phyloP scores from a whole-genome alignment of 1,284 basidiomycete genomes.

The Ganoderma lucidum region DNA sequence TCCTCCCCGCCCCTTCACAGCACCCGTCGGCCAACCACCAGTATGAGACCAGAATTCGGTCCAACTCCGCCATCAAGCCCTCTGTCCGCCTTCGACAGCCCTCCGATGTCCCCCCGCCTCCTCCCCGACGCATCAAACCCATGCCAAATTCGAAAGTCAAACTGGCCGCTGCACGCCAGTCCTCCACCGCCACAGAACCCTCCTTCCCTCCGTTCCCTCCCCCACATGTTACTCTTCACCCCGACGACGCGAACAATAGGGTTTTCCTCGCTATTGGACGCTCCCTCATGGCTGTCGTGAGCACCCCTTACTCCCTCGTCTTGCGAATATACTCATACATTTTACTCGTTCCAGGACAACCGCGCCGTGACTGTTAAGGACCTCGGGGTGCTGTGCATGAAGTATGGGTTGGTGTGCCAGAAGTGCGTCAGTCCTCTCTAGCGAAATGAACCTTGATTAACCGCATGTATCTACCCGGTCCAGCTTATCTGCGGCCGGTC shows the following conservation, averaged over 20 bases:
- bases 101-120: conserved; percentile 44
- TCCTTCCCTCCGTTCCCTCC: conserved; percentile 59
- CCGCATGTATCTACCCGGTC: conserved; percentile 18
- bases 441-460: conserved; percentile 6
- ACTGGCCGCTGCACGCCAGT: conserved; percentile 20
- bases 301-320: conserved; percentile 42
- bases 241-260: conserved; percentile 74
- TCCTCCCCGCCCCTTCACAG: conserved; percentile 32
- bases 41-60: conserved; percentile 65
- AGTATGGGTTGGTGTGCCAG: conserved; percentile 72
- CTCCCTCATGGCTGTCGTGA: conserved; percentile 74
- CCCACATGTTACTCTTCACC: conserved; percentile 68
- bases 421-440: conserved; percentile 57
- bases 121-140: conserved; percentile 49
- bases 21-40: conserved; percentile 43
- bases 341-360: conserved; percentile 59
- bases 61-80: conserved; percentile 59
- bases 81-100: conserved; percentile 56
- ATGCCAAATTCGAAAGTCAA: conserved; percentile 37
- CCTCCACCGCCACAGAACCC: conserved; percentile 24
- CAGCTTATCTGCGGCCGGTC: conserved; percentile 77
- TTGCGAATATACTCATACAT: conserved; percentile 16
- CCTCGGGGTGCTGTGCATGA: conserved; percentile 72
- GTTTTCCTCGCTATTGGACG: conserved; percentile 76
- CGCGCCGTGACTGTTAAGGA: conserved; percentile 86